Evolutionary conservation across 768 basidiomycete genomes (phyloP), one percentile per base, ranked within the genome.

Genomic region (Auricularia sp.): DNA sequence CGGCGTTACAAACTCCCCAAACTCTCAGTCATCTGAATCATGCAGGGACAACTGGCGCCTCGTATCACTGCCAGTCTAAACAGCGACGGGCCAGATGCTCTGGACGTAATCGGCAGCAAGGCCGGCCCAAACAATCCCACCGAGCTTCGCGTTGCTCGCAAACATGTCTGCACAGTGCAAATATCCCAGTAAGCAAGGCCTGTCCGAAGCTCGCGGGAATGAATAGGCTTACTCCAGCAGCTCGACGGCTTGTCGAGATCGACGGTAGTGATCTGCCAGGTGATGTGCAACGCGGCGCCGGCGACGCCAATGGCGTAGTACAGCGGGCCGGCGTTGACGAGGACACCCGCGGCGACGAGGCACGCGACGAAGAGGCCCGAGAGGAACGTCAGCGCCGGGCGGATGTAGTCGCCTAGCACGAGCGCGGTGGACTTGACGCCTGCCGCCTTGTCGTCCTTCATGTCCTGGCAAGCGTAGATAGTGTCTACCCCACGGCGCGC

Each of bases 401-500:
- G 78, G 36, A 88, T 83, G 73, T 80, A 79, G 2, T 77, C 73
- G 14, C 85, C 87, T 70, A 88, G 89, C 14, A 88, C 78, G 54
- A 91, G 81, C 0, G 90, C 89, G 33, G 87, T 91, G 6, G 88
- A 91, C 66, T 85, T 83, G 47, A 91, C 84, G n/a, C 87, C 87
- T 64, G 83, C 84, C 61, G 83, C 80, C 47, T 85, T 73, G 72
- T 91, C 90, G 75, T 91, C 90, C 64, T 79, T 74, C 64, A 87
- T 85, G 73, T 92, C 90, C 77, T 90, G 83, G 71, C 87, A 90
- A 18, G 87, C 89, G 71, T 92, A 91, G 66, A 88, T 85, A 7
- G 87, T 87, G 72, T 89, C 81, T 73, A 21, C 16, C 11, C 2
- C 36, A 12, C 18, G 2, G 36, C 10, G 12, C 53, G 65, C 8